Evolutionary conservation across 306 rosid genomes (phyloP), one percentile per base, ranked within the genome.

Genomic region (Fagus sylvatica): DNA sequence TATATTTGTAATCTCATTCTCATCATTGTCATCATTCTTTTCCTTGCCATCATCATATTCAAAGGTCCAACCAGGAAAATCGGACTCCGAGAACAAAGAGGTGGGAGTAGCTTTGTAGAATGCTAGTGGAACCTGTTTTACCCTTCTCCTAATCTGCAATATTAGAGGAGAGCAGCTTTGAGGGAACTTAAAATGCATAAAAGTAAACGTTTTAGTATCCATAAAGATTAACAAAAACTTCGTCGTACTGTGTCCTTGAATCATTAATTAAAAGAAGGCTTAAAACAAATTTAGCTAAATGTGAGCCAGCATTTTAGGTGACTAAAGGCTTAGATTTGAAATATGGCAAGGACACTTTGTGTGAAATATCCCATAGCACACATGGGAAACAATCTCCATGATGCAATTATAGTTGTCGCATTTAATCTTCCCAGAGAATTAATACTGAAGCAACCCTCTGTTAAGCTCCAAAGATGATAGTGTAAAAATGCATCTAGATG

Each of bases 41-140:
- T 83, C 81, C 30, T 70, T 74, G 40, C 60, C 69, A 17, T 85
- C 28, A 22, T 22, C 89, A 54, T 15, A n/a, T 72, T 86, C 22
- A 87, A 95, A 95, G 55, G 90, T 86, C 99, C 99, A 95, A 46
- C 99, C 97, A 39, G 83, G 51, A 75, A 93, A 91, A 74, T 95
- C 91, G 1, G 87, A 81, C 66, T 87, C 97, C 3, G 91, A 69
- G 86, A 91, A 93, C 82, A 95, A 75, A 64, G 89, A 75, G 85
- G 91, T 71, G 8, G 98, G 99, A 72, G 82, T 81, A 78, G 90
- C 74, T 85, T 84, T 90, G 90, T 87, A 86, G 90, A 89, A 89
- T 49, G 98, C 97, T 28, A 91, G 73, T 69, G 97, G 98, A 83
- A 93, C 98, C 88, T 85, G 93, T 82, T 95, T 92, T 70, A 95